Evolutionary conservation across 1,284 basidiomycete genomes (phyloP), one percentile per base, ranked within the genome.

Genomic region (Ustilago nuda): DNA sequence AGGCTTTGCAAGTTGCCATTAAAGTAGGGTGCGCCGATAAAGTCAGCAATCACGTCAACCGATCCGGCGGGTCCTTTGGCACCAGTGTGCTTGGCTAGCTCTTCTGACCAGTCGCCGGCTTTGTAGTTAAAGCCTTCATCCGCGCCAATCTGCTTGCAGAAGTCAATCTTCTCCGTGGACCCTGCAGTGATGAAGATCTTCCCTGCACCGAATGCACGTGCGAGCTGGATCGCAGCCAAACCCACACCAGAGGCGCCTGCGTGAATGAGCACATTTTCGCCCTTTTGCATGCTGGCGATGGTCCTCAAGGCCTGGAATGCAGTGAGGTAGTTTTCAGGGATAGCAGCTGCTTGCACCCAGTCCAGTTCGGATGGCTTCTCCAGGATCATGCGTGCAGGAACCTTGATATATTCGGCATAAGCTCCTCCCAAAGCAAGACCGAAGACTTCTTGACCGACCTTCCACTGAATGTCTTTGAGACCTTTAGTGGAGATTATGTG

Each of bases 201-300:
- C 17, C 65, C 67, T 7, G 93, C 92, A 70, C 90, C 90, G 69
- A 89, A 91, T 61, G 89, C 84, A 65, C 92, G 90, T 13, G 94
- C 93, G 23, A 98, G 88, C 87, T 98, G 95, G 64, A 94, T 94
- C 3, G 94, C 94, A 3, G 95, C 92, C 15, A 96, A 87, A 2
- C 95, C 95, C 3, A 98, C 95, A 56, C 95, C 72, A 1, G 66
- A 61, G 43, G 87, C 85, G n/a, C 88, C 88, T 30, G 94, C 94
- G 83, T 97, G 95, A 30, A 98, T 89, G 23, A 98, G 89, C 11
- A 94, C 92, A 79, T 92, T 88, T 57, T 94, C 92, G 36, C 91
- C 91, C 88, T 93, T 91, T 36, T 82, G 45, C 32, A 83, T 30
- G 11, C 65, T 13, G 4, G 61, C 51, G n/a, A 84, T 72, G 30